A percentile compares a stretch with the other conserved stretches of the same genome.
These are phyloP conservation scores for Picea glauca DNA, from an alignment of 75 land plant genomes.

Conservation along the genomic window DNA sequence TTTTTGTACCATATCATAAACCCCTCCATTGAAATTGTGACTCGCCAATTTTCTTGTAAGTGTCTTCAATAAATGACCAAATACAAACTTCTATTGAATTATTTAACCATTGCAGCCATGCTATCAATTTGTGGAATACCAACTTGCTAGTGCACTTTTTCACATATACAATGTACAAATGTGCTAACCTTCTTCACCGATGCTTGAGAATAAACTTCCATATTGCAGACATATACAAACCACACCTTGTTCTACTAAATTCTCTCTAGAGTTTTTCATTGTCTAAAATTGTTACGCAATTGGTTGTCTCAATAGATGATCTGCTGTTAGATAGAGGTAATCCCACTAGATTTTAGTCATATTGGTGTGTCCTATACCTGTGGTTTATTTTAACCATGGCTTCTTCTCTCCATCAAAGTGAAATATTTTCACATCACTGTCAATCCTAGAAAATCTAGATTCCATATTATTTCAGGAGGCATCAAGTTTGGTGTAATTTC, in stretches of 20 bases:
- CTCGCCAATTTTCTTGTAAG: too few species aligned
- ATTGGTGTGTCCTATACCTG: neutral
- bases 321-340: slow-evolving; percentile 29
- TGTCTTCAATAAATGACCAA: too few species aligned
- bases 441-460: slow-evolving; percentile 18
- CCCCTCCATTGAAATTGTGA: too few species aligned
- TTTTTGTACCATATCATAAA: too few species aligned
- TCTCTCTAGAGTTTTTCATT: neutral
- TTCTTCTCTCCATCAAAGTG: slow-evolving; percentile 52
- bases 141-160: neutral
- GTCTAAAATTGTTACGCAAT: neutral
- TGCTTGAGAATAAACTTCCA: neutral
- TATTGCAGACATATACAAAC: neutral
- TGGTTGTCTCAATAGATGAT: slow-evolving; percentile 18
- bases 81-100: too few species aligned
- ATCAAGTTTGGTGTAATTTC: slow-evolving; percentile 39
- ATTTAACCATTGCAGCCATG: neutral
- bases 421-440: slow-evolving; percentile 27
- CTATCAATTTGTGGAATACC: neutral
- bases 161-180: too few species aligned
- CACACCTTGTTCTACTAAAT: neutral
- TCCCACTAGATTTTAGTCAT: slow-evolving; percentile 30
- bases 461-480: slow-evolving; percentile 35
- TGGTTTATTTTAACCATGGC: slow-evolving; percentile 25
- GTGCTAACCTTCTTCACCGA: neutral